These are phyloP conservation scores for Allodekkera sacchari DNA, from an alignment of 805 yeast species.

Conservation along the genomic window DNA sequence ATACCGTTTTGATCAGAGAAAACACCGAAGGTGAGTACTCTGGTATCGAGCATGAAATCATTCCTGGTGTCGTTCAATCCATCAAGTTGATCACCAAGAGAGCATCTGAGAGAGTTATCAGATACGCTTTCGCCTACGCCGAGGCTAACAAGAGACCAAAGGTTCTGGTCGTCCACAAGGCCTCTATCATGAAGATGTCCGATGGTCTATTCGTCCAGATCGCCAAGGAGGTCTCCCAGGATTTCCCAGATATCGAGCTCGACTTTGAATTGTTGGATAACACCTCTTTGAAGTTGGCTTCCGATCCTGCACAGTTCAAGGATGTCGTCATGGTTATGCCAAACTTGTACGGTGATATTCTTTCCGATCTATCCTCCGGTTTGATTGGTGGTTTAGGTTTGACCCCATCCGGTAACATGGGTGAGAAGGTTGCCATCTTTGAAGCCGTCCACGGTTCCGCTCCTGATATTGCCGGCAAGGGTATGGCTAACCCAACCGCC, in stretches of 20 bases:
- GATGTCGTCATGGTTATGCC: constrained; percentile 95
- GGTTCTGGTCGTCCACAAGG: constrained; percentile 94
- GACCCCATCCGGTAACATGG: constrained; percentile 99
- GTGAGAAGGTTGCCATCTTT: constrained; percentile 93
- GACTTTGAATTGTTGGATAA: constrained; percentile 89
- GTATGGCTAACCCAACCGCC: constrained; percentile 98
- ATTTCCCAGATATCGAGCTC: constrained; percentile 83
- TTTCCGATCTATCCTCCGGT: constrained; percentile 97
- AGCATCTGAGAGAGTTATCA: constrained; percentile 93
- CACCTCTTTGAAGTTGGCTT: constrained; percentile 84
- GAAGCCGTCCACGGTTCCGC: constrained; percentile 99
- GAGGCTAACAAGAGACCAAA: constrained; percentile 78
- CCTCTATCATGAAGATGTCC: constrained; percentile 95
- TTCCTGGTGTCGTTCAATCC: constrained; percentile 97
- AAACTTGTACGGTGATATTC: constrained; percentile 97
- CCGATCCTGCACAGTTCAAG: constrained; percentile 82
- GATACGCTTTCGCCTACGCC: constrained; percentile 97
- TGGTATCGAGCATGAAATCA: constrained; percentile 96
- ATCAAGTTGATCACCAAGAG: constrained; percentile 94
- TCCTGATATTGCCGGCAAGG: constrained; percentile 98
- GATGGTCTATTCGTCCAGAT: constrained; percentile 94
- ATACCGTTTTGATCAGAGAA: constrained; percentile 94
- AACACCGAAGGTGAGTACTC: constrained; percentile 99
- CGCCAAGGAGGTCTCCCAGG: constrained; percentile 82
- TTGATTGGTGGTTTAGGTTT: constrained; percentile 97